Conservation (phyloP, 352 stramenopile genomes). For the Pythium biforme region DNA sequence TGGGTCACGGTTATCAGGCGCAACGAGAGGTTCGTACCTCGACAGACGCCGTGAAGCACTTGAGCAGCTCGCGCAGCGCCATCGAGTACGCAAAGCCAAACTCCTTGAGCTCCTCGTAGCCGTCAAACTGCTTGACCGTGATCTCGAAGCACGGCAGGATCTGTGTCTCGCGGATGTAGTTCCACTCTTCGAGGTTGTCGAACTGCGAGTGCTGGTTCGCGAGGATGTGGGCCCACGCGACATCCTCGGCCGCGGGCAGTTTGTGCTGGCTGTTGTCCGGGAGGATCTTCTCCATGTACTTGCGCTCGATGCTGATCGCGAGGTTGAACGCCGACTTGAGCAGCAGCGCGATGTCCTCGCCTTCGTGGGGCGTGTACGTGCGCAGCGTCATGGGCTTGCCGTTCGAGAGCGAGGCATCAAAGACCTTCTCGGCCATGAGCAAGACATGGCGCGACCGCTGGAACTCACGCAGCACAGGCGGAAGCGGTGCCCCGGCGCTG, state of each 20-base stretch:
- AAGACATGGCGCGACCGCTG: conserved; percentile 45
- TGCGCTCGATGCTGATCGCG: conserved; percentile 76
- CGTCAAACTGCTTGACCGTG: conserved; percentile 51
- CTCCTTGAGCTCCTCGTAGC: conserved; percentile 67
- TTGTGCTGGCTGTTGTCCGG: conserved; percentile 39
- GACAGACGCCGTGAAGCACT: conserved; percentile 76
- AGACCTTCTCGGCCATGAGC: conserved; percentile 59
- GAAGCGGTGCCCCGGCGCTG: conserved; percentile 35
- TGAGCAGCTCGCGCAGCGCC: conserved; percentile 72
- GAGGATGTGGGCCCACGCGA: conserved; percentile 81
- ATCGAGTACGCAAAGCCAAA: conserved; percentile 81
- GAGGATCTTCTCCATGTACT: conserved; percentile 68
- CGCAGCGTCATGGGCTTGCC: conserved; percentile 62
- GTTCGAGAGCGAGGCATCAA: conserved; percentile 60
- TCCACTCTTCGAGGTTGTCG: conserved; percentile 84
- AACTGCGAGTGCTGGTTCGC: conserved; percentile 81
- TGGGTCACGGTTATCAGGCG: too few relatives aligned
- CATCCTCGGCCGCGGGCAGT: conserved; percentile 51
- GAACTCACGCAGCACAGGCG: conserved; percentile 39
- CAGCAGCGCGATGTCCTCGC: conserved; percentile 66
- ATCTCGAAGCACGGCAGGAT: conserved; percentile 70
- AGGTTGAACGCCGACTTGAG: conserved; percentile 85
- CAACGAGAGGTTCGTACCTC: conserved; percentile 43
- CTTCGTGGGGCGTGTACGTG: conserved; percentile 38
- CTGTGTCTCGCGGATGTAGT: conserved; percentile 79